phyloP scores from a whole-genome alignment of 305 asterid species.

The Fraxinus latifolia region DNA sequence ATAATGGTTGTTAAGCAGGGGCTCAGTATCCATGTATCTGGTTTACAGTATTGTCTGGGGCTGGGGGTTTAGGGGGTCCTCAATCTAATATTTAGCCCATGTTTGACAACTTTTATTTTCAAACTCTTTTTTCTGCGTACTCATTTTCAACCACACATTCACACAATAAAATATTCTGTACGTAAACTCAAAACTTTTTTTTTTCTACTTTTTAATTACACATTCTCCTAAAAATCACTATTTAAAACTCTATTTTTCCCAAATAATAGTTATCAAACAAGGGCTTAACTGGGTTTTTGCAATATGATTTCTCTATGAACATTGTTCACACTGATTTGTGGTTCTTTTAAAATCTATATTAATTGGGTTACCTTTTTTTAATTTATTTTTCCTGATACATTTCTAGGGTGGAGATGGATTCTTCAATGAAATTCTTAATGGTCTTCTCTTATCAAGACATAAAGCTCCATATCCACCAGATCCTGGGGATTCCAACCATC shows the following conservation, averaged over 20 bases:
- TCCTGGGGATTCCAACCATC: conserved; percentile 43
- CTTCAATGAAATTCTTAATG: conserved; percentile 86
- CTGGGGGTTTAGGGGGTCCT: not conserved
- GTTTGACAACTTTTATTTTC: not conserved
- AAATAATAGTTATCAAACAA: not conserved
- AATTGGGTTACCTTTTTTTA: conserved; percentile 15
- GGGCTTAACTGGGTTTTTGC: not conserved
- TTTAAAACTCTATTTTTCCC: not conserved
- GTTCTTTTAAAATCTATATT: conserved; percentile 1
- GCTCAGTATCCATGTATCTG: conserved; percentile 1
- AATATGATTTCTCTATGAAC: conserved; percentile 9
- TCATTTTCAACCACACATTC: not conserved
- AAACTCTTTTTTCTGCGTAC: not conserved
- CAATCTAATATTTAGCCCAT: not conserved
- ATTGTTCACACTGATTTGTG: not conserved
- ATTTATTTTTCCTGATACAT: conserved; percentile 24
- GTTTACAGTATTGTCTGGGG: not conserved
- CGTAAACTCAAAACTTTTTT: too few species aligned
- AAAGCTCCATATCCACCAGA: conserved; percentile 75
- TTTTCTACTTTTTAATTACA: too few species aligned
- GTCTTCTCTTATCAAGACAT: conserved; percentile 80
- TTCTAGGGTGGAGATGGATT: conserved; percentile 96
- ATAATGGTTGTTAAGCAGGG: too few species aligned
- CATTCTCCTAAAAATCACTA: too few species aligned
- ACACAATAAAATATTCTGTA: too few species aligned